Evolutionary conservation across 257 asterid genomes (phyloP).

Genomic region (Agastache rugosa): DNA sequence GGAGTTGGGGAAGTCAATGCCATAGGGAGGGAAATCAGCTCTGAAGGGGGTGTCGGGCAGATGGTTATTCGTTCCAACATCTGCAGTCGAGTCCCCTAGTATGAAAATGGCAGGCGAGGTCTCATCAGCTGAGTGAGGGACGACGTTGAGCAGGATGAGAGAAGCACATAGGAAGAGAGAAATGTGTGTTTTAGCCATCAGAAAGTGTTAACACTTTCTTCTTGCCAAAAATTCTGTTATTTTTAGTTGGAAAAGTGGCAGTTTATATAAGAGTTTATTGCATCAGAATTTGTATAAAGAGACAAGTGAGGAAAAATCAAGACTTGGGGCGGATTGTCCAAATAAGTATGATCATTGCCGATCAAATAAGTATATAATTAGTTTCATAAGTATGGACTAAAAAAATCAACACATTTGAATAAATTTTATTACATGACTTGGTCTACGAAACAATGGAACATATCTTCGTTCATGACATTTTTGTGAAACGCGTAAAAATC

Average conservation of each 20-base stretch:
- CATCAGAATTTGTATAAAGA: slow-evolving; percentile 19
- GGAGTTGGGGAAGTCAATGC: slow-evolving; percentile 65
- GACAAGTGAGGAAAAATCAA: slow-evolving; percentile 33
- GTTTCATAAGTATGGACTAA: slow-evolving; percentile 2
- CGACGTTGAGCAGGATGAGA: slow-evolving; percentile 34
- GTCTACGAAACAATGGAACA: slow-evolving; percentile 8
- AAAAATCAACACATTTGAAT: neutral
- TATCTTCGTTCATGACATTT: neutral
- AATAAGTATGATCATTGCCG: neutral
- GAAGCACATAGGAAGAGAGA: slow-evolving; percentile 23
- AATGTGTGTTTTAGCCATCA: slow-evolving; percentile 40
- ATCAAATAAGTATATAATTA: slow-evolving; percentile 1
- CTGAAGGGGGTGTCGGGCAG: slow-evolving; percentile 37
- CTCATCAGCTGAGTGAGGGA: slow-evolving; percentile 45
- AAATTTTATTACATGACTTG: slow-evolving; percentile 10
- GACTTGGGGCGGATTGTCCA: slow-evolving; percentile 34
- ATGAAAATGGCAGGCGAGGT: slow-evolving; percentile 55
- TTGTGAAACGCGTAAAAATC: neutral
- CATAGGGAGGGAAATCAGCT: slow-evolving; percentile 62
- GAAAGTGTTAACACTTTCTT: neutral
- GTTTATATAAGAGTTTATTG: neutral
- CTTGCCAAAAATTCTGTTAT: neutral
- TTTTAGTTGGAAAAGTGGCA: neutral
- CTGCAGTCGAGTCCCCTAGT: slow-evolving; percentile 82
- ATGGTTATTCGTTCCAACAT: slow-evolving; percentile 71